Base-by-base conservation (phyloP, 768 basidiomycete genomes). In the Coprinellus micaceus region DNA sequence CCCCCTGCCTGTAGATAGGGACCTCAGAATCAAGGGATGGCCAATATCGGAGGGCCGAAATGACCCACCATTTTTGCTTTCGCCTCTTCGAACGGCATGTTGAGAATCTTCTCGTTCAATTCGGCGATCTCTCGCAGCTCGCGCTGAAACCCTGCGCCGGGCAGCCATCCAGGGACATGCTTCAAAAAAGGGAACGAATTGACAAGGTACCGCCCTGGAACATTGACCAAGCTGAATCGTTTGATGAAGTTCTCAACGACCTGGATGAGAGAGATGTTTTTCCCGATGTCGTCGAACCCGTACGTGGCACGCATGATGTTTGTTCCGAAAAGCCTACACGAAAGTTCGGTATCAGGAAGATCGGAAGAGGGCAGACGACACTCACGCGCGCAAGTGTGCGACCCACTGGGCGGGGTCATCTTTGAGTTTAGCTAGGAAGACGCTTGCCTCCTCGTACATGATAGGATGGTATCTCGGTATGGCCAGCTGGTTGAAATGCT, bases 151-250 rank as follows among this genome's bases (percentile, higher is more conserved):
- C 63, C 65, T 4, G 69, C 69, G 22, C 73, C 71, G 9, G 74
- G 73, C 33, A 75, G 44, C 74, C 74, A 76, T 0, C 56, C 45
- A 0, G 74, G 74, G 15, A 72, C 55, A 52, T 74, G 64, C 11
- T 61, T 64, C 25, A 75, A 47, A 7, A 58, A 26, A 0, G 62
- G 63, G 36, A 60, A 37, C 19, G 55, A 7, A 49, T 61, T 29
- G 41, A 58, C 52, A 5, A 61, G 22, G 52, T 48, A 53, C 19
- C 15, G 4, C 40, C 65, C 19, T 64, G 70, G 25, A 61, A 64
- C 3, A 47, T 56, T 57, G 11, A 67, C 57, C 59, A 62, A 24
- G 5, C 15, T 17, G 40, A 43, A 9, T 9, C 40, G 40, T 17
- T 21, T 6, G 56, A 48, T 69, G 50, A n/a, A 61, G 51, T 26